A percentile compares a stretch with the other conserved stretches of the same genome.
phyloP scores from a whole-genome alignment of 306 rosid species.

The Crataegus laevigata region DNA sequence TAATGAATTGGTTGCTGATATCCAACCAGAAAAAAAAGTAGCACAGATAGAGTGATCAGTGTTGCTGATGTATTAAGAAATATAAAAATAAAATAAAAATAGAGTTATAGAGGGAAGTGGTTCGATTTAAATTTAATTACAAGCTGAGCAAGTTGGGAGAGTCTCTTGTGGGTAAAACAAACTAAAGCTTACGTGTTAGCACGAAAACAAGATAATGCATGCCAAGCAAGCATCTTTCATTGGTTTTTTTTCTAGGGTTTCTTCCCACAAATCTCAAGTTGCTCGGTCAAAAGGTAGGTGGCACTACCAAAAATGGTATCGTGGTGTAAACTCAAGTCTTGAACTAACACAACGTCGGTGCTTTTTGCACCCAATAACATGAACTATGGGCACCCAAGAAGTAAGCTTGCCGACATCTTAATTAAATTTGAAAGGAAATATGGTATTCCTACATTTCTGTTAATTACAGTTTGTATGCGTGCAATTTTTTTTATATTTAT shows the following conservation, averaged over 20 bases:
- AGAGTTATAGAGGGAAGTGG: constrained; percentile 12
- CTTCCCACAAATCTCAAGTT: background rate
- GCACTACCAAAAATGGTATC: constrained; percentile 23
- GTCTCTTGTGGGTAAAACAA: constrained; percentile 34
- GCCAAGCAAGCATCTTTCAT: constrained; percentile 18
- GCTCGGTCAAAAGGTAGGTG: constrained; percentile 11
- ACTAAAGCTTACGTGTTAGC: constrained; percentile 20
- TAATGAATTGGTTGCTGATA: constrained; percentile 25
- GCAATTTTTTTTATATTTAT: too few species aligned
- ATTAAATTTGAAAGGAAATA: background rate
- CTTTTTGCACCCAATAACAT: constrained; percentile 29
- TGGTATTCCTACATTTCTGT: background rate
- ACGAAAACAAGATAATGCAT: constrained; percentile 17
- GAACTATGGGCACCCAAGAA: constrained; percentile 33
- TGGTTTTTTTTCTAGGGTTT: background rate
- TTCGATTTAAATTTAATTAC: background rate
- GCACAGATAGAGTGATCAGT: constrained; percentile 5
- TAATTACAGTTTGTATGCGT: background rate
- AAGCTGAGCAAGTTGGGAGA: constrained; percentile 11
- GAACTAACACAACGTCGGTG: constrained; percentile 28
- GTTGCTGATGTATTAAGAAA: constrained; percentile 17
- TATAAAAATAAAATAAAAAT: too few species aligned
- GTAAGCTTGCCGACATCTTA: constrained; percentile 15
- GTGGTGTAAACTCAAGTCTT: constrained; percentile 27
- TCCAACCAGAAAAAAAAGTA: constrained; percentile 24